Percentiles rank a stretch among this genome's conserved stretches.
These are phyloP conservation scores for Sanghuangporus weigelae DNA, from an alignment of 1,284 basidiomycete species.

Conservation along the genomic window DNA sequence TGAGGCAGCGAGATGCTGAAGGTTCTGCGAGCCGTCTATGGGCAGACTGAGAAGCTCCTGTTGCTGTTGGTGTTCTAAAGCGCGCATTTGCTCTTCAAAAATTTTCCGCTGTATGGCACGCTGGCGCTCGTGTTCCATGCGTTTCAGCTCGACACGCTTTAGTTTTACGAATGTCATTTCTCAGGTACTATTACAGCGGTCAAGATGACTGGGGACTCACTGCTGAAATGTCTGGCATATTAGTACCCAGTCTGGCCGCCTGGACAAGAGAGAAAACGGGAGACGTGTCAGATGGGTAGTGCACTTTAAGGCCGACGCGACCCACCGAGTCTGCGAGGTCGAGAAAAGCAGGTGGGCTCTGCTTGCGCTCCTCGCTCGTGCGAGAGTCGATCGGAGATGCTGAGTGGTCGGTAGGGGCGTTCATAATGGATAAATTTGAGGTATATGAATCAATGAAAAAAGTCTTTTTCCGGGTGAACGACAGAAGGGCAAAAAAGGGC, in stretches of 20 bases:
- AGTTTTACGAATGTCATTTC: constrained; percentile 43
- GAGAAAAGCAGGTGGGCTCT: constrained; percentile 82
- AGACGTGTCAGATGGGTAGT: constrained; percentile 12
- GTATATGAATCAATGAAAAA: constrained; percentile 35
- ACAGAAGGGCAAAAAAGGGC: constrained; percentile 39
- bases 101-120: constrained; percentile 79
- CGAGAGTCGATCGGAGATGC: constrained; percentile 66
- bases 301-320: not conserved
- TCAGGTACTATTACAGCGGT: not conserved
- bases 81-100: constrained; percentile 92
- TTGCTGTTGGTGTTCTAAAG: constrained; percentile 86
- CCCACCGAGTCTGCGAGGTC: constrained; percentile 86
- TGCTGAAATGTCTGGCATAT: constrained; percentile 75
- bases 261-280: constrained; percentile 29
- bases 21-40: constrained; percentile 44
- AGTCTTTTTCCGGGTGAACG: constrained; percentile 50
- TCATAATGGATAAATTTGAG: constrained; percentile 47
- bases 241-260: constrained; percentile 78
- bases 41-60: constrained; percentile 76
- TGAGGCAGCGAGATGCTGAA: constrained; percentile 71
- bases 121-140: constrained; percentile 76
- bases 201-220: constrained; percentile 39
- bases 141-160: constrained; percentile 87
- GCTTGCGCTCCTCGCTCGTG: constrained; percentile 65
- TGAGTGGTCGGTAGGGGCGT: constrained; percentile 59